Percentiles rank a stretch among this genome's conserved stretches.
Evolutionary conservation across 2,329 filamentous ascomycete genomes (phyloP).

Genomic region (Colletotrichum sp.): DNA sequence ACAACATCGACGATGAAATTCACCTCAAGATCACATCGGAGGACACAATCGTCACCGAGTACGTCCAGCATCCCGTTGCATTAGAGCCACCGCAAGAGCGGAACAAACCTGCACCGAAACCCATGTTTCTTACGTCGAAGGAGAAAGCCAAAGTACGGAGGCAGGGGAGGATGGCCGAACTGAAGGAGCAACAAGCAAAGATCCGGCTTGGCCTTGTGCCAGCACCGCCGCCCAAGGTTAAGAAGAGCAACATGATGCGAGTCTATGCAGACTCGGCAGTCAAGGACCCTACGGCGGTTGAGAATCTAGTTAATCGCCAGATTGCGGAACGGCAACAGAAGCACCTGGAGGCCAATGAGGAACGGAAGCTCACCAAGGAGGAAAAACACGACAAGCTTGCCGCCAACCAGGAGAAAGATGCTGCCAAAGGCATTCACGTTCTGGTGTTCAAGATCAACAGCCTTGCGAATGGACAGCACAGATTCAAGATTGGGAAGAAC

Average conservation of each 20-base stretch:
- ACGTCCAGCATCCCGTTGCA: slow-evolving; percentile 91
- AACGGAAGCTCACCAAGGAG: slow-evolving; percentile 87
- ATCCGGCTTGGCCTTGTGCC: slow-evolving; percentile 89
- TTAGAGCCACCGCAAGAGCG: slow-evolving; percentile 92
- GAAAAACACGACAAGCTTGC: slow-evolving; percentile 84
- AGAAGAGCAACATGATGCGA: slow-evolving; percentile 96
- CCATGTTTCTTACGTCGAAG: slow-evolving; percentile 89
- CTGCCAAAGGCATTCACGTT: slow-evolving; percentile 82
- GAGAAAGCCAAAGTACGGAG: slow-evolving; percentile 92
- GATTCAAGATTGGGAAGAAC: slow-evolving; percentile 92
- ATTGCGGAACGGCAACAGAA: slow-evolving; percentile 84
- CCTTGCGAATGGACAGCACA: slow-evolving; percentile 90
- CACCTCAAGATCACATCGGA: slow-evolving; percentile 76
- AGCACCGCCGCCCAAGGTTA: slow-evolving; percentile 92
- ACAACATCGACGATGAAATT: slow-evolving; percentile 66
- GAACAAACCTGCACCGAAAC: slow-evolving; percentile 77
- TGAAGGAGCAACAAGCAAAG: slow-evolving; percentile 97
- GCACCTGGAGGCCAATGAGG: slow-evolving; percentile 81
- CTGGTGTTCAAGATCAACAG: slow-evolving; percentile 89
- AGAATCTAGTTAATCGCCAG: slow-evolving; percentile 90
- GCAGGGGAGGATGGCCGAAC: slow-evolving; percentile 86
- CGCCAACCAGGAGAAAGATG: slow-evolving; percentile 84
- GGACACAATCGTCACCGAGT: slow-evolving; percentile 89
- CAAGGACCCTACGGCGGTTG: slow-evolving; percentile 96
- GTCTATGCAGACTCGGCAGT: slow-evolving; percentile 69